These are phyloP conservation scores for Talaromyces nanjingensis DNA, from an alignment of 495 filamentous ascomycete species.

Conservation along the genomic window DNA sequence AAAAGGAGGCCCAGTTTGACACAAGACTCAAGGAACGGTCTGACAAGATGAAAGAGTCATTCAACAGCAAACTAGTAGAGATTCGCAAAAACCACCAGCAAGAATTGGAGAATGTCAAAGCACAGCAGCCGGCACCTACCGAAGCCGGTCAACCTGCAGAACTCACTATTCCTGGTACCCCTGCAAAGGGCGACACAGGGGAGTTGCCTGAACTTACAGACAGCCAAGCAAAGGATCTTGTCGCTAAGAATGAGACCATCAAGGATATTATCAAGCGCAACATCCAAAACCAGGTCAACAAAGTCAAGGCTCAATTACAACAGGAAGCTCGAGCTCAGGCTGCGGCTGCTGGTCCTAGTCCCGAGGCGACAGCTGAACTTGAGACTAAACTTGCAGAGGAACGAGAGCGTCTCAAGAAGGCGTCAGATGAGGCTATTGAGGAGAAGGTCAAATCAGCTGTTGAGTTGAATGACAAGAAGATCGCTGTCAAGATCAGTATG, in stretches of 20 bases:
- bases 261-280: constrained; percentile 61
- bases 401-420: constrained; percentile 58
- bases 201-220: constrained; percentile 42
- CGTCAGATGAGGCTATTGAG: constrained; percentile 31
- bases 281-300: constrained; percentile 50
- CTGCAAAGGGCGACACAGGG: constrained; percentile 22
- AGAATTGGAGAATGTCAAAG: constrained; percentile 56
- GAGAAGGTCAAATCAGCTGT: constrained; percentile 40
- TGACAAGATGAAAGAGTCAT: constrained; percentile 63
- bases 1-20: constrained; percentile 42
- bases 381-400: constrained; percentile 47
- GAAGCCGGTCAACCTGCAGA: constrained; percentile 23
- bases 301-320: constrained; percentile 50
- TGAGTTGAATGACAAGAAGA: constrained; percentile 52
- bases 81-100: constrained; percentile 46
- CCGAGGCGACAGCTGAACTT: constrained; percentile 26
- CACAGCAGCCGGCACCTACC: constrained; percentile 54
- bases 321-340: constrained; percentile 32
- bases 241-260: constrained; percentile 57
- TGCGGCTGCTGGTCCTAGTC: constrained; percentile 16
- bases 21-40: constrained; percentile 59
- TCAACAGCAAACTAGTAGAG: constrained; percentile 64
- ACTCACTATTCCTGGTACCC: constrained; percentile 28
- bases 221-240: constrained; percentile 55
- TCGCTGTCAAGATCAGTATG: constrained; percentile 69